phyloP scores from a whole-genome alignment of 1,284 basidiomycete genomes.

The Cryptococcus maquisensis region DNA sequence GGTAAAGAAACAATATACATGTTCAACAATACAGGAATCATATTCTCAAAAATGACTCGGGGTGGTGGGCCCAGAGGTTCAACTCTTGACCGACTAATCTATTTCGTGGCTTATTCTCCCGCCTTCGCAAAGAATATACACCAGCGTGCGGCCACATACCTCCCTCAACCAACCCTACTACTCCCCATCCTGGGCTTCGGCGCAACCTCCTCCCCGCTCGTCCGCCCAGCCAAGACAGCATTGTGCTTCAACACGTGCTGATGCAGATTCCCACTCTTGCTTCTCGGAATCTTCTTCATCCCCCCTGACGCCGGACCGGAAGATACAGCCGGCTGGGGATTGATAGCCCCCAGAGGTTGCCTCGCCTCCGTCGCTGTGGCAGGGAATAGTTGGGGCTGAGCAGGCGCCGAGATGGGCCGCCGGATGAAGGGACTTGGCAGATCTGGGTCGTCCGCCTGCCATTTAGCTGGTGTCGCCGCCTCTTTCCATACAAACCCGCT shows the following conservation, averaged over 20 bases:
- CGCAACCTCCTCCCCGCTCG: conserved; percentile 16
- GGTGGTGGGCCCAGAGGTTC: neutral
- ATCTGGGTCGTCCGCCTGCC: conserved; percentile 40
- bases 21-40: neutral
- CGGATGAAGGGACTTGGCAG: conserved; percentile 40
- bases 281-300: conserved; percentile 17
- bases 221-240: conserved; percentile 16
- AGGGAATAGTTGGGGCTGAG: neutral
- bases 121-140: neutral
- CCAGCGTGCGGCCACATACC: neutral
- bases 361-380: neutral
- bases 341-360: conserved; percentile 18
- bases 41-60: neutral
- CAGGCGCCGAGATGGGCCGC: conserved; percentile 14
- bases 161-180: neutral
- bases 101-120: neutral
- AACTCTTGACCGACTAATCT: neutral
- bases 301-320: neutral
- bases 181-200: neutral
- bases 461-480: conserved; percentile 44
- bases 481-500: conserved; percentile 30
- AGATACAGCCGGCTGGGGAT: conserved; percentile 1
- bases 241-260: conserved; percentile 31
- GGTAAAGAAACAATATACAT: neutral
- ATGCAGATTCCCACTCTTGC: conserved; percentile 31